Evolutionary conservation across 768 basidiomycete genomes (phyloP).

Genomic region (Suillus cothurnatus): DNA sequence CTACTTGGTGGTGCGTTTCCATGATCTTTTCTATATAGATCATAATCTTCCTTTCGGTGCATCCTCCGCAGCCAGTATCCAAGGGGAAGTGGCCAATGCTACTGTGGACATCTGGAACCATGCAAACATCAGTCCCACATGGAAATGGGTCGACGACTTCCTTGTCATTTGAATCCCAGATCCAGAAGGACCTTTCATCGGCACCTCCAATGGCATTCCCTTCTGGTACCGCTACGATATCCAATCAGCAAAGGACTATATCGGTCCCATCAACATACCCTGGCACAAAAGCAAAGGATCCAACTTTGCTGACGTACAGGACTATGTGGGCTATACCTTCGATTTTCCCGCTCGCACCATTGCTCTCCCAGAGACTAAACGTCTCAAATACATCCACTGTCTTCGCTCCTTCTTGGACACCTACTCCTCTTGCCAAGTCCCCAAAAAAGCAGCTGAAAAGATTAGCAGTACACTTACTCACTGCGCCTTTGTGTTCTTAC

Average conservation of each 20-base stretch:
- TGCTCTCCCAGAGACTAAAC: conserved; percentile 33
- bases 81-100: conserved; percentile 20
- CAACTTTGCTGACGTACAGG: conserved; percentile 22
- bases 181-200: background rate
- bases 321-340: conserved; percentile 37
- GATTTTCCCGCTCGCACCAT: conserved; percentile 27
- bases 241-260: background rate
- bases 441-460: conserved; percentile 12
- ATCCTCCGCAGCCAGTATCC: background rate
- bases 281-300: conserved; percentile 25
- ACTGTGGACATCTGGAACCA: conserved; percentile 26
- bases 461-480: conserved; percentile 37
- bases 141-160: conserved; percentile 1
- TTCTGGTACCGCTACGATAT: conserved; percentile 4
- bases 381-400: conserved; percentile 15
- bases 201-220: background rate
- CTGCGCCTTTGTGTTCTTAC: conserved; percentile 31
- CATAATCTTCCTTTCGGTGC: too few relatives aligned
- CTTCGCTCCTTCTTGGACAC: background rate
- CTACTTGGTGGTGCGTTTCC: too few relatives aligned
- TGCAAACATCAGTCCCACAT: conserved; percentile 21
- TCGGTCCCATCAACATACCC: conserved; percentile 23
- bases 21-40: too few relatives aligned
- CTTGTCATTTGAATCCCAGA: background rate
- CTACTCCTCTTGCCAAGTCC: background rate